phyloP scores from a whole-genome alignment of 2,329 filamentous ascomycete species.

The Scedosporium boydii region DNA sequence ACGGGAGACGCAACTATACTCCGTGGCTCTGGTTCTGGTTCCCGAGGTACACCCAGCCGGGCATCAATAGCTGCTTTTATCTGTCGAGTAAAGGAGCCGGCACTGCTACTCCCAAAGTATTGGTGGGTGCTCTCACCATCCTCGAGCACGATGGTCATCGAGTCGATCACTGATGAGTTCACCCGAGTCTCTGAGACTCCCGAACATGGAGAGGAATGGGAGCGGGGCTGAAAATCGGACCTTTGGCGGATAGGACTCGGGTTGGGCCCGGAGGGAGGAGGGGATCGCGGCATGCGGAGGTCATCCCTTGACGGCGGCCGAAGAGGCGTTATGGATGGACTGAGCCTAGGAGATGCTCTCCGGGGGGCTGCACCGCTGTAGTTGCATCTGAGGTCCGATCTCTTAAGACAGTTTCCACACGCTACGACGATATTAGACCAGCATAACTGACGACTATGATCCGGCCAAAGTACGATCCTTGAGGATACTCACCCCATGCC shows the following conservation, averaged over 20 bases:
- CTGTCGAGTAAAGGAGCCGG: conserved; percentile 34
- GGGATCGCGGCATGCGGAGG: background rate
- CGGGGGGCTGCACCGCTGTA: conserved; percentile 13
- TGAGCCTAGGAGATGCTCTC: background rate
- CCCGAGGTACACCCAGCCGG: conserved; percentile 11
- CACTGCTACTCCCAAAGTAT: conserved; percentile 37
- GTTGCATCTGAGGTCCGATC: conserved; percentile 16
- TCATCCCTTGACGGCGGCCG: background rate
- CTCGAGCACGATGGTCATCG: conserved; percentile 34
- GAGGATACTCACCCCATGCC: background rate
- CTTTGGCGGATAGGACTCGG: background rate
- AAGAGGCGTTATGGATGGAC: background rate
- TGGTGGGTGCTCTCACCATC: conserved; percentile 29
- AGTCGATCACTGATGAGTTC: conserved; percentile 28
- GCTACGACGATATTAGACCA: conserved; percentile 12
- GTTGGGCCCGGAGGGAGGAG: background rate
- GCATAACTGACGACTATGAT: background rate
- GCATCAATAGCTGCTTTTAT: conserved; percentile 32
- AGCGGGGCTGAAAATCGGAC: background rate
- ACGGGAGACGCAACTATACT: background rate
- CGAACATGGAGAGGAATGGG: background rate
- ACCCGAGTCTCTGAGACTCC: background rate
- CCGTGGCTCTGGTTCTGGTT: background rate
- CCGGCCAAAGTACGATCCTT: background rate
- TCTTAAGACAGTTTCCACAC: conserved; percentile 22